Evolutionary conservation across 2,329 filamentous ascomycete species (phyloP), one percentile per base, ranked within the genome.

Genomic region (Trichoderma sp.): DNA sequence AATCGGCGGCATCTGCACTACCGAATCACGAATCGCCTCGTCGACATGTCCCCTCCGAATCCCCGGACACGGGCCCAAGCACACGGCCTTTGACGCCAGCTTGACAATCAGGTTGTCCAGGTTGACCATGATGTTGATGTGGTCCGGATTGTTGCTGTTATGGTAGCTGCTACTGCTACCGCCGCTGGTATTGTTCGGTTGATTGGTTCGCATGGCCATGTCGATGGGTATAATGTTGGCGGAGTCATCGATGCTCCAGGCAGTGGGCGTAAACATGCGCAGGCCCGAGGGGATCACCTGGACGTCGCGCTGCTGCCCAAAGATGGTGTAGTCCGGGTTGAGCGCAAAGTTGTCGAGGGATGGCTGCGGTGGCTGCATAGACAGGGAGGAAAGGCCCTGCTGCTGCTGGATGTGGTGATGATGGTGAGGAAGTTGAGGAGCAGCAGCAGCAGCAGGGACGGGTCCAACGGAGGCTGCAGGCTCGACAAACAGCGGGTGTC

Each of bases 81-180:
- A 65, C 3, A 63, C 43, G 2, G 57, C 57, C 30, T 63, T 65
- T 34, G 28, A n/a, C 21, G 58, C 63, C 21, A 65, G 51, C 9
- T 50, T 39, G 7, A 34, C 15, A 12, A 65, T 48, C 19, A 65
- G 7, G 6, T 28, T 65, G 41, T 63, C 57, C 10, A 65, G 41
- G 28, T 63, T 60, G 28, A 65, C 56, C 28, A 51, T 63, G 15
- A 65, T 65, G 19, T 63, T 63, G 39, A 58, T 65, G 19, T 56
- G 51, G 9, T 63, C 43, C 5, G 43, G 17, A 5, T 21, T 52
- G n/a, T 21, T 7, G n/a, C 34, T 52, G 6, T 19, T 26, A 17
- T 30, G 17, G 17, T 30, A n/a, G 41, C 3, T 44, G 41, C n/a
- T 44, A 4, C 7, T 39, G 7, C 21, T 52, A 7, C 19, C 17